Conservation (phyloP, 345 rosid genomes). For the Capsella bursapastoris region DNA sequence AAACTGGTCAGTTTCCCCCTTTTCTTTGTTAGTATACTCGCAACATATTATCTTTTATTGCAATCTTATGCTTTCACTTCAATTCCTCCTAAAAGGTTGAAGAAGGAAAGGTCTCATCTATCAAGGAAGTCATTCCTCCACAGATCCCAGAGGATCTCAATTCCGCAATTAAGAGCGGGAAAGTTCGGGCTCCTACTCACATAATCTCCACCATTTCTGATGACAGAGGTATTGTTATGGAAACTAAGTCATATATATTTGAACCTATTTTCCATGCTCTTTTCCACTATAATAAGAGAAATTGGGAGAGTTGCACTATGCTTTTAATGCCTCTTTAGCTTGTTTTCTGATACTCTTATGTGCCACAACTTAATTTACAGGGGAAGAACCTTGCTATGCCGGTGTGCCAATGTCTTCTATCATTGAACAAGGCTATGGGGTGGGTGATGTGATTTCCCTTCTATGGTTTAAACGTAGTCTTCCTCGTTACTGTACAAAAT, state of each 20-base stretch:
- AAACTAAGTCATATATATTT: not conserved
- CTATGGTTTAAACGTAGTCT: constrained; percentile 99
- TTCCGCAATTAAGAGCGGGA: constrained; percentile 92
- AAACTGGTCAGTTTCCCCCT: constrained; percentile 63
- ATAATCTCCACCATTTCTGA: constrained; percentile 96
- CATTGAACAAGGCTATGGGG: constrained; percentile 87
- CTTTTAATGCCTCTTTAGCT: constrained; percentile 1
- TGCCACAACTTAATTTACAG: constrained; percentile 46
- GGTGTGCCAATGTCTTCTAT: constrained; percentile 99
- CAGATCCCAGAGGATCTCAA: constrained; percentile 98
- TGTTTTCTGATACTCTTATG: not conserved
- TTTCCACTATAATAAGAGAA: no score
- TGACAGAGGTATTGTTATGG: constrained; percentile 70
- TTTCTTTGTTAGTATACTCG: not conserved
- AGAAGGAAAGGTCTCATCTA: constrained; percentile 72
- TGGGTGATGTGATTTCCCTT: constrained; percentile 94
- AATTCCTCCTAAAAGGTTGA: constrained; percentile 56
- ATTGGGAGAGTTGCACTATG: not conserved
- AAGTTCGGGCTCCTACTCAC: constrained; percentile 97
- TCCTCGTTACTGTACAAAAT: constrained; percentile 93
- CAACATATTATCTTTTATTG: constrained; percentile 21
- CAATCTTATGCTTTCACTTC: constrained; percentile 6
- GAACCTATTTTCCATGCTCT: no score
- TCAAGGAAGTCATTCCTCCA: constrained; percentile 87
- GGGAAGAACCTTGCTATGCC: constrained; percentile 97